Evolutionary conservation across 495 filamentous ascomycete species (phyloP).

Genomic region (Talaromyces borbonicus): DNA sequence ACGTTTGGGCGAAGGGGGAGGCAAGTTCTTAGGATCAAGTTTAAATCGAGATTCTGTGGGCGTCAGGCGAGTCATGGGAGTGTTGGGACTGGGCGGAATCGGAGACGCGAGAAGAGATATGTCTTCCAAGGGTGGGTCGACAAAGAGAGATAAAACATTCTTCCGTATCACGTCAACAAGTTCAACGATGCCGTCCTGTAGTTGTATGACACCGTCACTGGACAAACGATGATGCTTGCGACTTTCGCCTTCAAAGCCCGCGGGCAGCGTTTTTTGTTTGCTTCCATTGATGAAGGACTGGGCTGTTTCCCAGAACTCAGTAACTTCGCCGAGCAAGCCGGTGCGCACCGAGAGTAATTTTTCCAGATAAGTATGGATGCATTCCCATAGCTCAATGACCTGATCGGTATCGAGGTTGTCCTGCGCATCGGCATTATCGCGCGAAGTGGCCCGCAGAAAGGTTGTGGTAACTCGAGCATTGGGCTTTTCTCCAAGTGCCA

Average conservation of each 20-base stretch:
- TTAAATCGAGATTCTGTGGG: constrained; percentile 62
- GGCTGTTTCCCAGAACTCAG: constrained; percentile 89
- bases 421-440: constrained; percentile 44
- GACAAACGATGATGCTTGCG: constrained; percentile 77
- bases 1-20: constrained; percentile 61
- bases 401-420: constrained; percentile 60
- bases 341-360: constrained; percentile 57
- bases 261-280: constrained; percentile 68
- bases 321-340: constrained; percentile 77
- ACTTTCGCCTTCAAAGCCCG: constrained; percentile 76
- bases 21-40: constrained; percentile 64
- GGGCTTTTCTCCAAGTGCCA: constrained; percentile 63
- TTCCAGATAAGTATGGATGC: constrained; percentile 59
- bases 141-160: constrained; percentile 68
- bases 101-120: constrained; percentile 77
- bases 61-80: constrained; percentile 45
- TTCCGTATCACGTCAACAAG: constrained; percentile 74
- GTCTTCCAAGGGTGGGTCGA: constrained; percentile 84
- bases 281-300: constrained; percentile 85
- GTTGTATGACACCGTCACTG: constrained; percentile 52
- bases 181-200: constrained; percentile 71
- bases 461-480: constrained; percentile 55
- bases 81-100: constrained; percentile 58
- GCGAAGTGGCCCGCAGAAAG: constrained; percentile 60
- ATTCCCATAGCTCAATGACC: constrained; percentile 84